phyloP scores from a whole-genome alignment of 768 basidiomycete genomes.

The Leccinellum albellum region DNA sequence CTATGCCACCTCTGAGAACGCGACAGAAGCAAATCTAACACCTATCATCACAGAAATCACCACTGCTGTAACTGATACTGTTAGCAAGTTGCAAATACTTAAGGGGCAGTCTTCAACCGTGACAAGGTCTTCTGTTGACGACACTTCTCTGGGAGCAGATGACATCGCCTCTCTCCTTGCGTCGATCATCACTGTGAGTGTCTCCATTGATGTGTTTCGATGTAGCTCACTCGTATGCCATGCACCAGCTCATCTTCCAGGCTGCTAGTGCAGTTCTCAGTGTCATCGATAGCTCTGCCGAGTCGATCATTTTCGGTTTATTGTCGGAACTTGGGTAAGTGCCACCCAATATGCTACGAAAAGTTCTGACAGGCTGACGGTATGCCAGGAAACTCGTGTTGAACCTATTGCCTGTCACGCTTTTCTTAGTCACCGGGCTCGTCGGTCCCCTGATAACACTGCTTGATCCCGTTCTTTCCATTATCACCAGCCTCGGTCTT shows the following conservation, averaged over 20 bases:
- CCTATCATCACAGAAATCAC: constrained; percentile 9
- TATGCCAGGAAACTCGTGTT: neutral
- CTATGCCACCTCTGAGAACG: constrained; percentile 8
- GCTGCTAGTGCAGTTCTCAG: neutral
- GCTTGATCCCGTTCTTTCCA: constrained; percentile 7
- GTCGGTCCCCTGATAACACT: neutral
- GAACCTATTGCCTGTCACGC: neutral
- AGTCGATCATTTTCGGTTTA: neutral
- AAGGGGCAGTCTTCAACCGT: neutral
- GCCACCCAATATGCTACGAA: neutral
- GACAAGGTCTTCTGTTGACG: constrained; percentile 7
- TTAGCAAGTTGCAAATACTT: constrained; percentile 2
- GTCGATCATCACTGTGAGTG: constrained; percentile 1
- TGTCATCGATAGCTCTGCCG: neutral
- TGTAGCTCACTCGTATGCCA: too few species aligned
- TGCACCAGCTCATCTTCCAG: constrained; percentile 10
- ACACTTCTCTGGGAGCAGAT: neutral
- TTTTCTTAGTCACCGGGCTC: constrained; percentile 7
- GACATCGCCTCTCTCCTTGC: constrained; percentile 7
- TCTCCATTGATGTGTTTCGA: too few species aligned
- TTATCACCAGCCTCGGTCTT: constrained; percentile 6
- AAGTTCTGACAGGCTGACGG: neutral
- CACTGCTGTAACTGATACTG: constrained; percentile 2
- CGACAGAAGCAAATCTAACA: constrained; percentile 3
- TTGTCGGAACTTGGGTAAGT: constrained; percentile 3